Evolutionary conservation across 768 basidiomycete genomes (phyloP).

Genomic region (Boletus coccyginus): DNA sequence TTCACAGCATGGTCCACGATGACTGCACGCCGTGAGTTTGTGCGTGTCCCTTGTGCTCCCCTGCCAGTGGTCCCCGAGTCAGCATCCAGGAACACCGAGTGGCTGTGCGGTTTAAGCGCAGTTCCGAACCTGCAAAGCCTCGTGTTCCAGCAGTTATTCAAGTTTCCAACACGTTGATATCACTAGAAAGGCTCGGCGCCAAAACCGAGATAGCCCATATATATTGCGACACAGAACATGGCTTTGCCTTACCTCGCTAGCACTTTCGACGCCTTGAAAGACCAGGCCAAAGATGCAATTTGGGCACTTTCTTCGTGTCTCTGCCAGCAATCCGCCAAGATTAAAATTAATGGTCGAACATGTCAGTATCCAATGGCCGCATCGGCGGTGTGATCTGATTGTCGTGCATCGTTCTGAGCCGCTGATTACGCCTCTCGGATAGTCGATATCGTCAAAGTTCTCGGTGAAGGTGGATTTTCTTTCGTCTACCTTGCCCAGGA

Average conservation of each 20-base stretch:
- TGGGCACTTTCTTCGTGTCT: slow-evolving; percentile 80
- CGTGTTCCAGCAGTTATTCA: not conserved
- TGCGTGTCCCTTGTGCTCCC: not conserved
- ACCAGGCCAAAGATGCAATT: slow-evolving; percentile 78
- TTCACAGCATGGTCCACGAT: not conserved
- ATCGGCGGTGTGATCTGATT: slow-evolving; percentile 2
- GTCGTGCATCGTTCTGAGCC: not conserved
- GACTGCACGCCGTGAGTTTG: not conserved
- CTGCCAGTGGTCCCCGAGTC: no score
- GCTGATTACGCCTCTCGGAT: slow-evolving; percentile 4
- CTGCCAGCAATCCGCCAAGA: slow-evolving; percentile 76
- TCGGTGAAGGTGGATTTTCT: slow-evolving; percentile 96
- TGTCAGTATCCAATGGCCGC: slow-evolving; percentile 53
- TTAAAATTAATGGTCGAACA: slow-evolving; percentile 95
- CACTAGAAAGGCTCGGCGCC: not conserved
- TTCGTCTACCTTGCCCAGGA: slow-evolving; percentile 89
- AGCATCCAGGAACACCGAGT: not conserved
- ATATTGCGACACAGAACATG: slow-evolving; percentile 18
- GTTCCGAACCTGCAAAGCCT: not conserved
- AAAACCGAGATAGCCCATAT: not conserved
- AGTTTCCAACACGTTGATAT: not conserved
- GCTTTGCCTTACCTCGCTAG: slow-evolving; percentile 34
- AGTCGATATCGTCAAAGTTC: slow-evolving; percentile 89
- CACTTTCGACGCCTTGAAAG: slow-evolving; percentile 57
- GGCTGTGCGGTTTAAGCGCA: slow-evolving; percentile 5